Percentiles rank a stretch among this genome's conserved stretches.
Conservation (phyloP, 2,329 filamentous ascomycete species). For the Pseudocercospora cruenta region DNA sequence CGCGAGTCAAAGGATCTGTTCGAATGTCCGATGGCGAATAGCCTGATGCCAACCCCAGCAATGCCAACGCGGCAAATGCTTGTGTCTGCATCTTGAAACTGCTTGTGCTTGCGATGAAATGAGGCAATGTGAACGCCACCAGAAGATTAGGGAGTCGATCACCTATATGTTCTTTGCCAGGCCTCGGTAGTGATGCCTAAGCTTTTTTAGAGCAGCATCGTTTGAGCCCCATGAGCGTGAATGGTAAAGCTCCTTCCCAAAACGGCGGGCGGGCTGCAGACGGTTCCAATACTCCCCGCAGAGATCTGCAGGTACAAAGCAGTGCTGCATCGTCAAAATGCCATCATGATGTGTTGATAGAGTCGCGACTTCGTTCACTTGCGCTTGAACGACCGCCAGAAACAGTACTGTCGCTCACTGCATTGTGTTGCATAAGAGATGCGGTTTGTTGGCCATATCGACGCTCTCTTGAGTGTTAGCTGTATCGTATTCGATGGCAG, state of each 20-base stretch:
- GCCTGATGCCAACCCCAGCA: background rate
- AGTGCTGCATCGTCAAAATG: no score
- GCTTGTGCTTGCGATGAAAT: background rate
- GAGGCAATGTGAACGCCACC: background rate
- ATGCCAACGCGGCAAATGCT: background rate
- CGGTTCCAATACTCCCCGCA: background rate
- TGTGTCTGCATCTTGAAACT: background rate
- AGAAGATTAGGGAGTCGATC: background rate
- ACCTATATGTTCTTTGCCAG: background rate
- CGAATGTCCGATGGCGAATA: slow-evolving; percentile 19
- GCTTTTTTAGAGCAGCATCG: background rate
- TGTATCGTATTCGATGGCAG: no score
- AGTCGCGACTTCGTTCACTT: no score
- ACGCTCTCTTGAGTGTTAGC: no score
- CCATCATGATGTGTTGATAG: no score
- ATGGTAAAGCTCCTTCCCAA: background rate
- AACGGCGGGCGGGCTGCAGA: background rate
- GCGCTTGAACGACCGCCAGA: no score
- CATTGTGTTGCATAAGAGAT: no score
- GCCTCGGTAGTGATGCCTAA: background rate
- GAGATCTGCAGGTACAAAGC: background rate
- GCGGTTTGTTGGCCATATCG: no score
- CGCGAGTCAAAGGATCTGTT: slow-evolving; percentile 21
- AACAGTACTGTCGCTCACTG: no score
- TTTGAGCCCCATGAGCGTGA: background rate